Conservation (phyloP, 805 yeast species). For the Suhomyces faveliae region DNA sequence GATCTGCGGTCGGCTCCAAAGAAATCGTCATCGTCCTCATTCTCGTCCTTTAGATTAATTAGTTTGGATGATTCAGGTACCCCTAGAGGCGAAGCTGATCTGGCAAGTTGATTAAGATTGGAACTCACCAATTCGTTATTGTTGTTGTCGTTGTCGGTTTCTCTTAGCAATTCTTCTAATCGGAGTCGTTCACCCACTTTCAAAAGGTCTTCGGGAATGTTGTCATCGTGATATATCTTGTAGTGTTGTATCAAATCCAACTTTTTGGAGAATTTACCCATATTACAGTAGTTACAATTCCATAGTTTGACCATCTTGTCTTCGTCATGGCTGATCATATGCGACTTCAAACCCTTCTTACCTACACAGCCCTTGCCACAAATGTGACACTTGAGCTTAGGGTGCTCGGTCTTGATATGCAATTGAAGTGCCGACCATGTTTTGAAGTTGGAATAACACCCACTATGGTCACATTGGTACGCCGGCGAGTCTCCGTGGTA, state of each 20-base stretch:
- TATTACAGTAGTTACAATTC: conserved; percentile 60
- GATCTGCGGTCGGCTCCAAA: background rate
- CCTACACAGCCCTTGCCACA: conserved; percentile 79
- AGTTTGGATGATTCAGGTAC: background rate
- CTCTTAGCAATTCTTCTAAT: conserved; percentile 21
- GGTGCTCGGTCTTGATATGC: conserved; percentile 73
- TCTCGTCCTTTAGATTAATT: conserved; percentile 7
- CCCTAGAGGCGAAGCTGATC: background rate
- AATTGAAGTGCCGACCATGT: conserved; percentile 72
- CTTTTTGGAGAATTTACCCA: conserved; percentile 52
- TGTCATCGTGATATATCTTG: conserved; percentile 44
- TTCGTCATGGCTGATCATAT: conserved; percentile 66
- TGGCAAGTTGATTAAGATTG: background rate
- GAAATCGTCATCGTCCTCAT: conserved; percentile 6
- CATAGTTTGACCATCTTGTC: conserved; percentile 53
- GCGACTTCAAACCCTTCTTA: conserved; percentile 64
- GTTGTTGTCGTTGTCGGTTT: conserved; percentile 12
- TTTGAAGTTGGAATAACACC: conserved; percentile 58
- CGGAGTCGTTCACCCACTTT: conserved; percentile 21
- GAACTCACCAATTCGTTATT: conserved; percentile 5
- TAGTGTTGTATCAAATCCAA: conserved; percentile 59
- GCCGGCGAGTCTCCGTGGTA: conserved; percentile 58
- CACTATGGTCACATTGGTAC: conserved; percentile 60
- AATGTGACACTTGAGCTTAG: conserved; percentile 57
- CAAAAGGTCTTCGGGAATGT: conserved; percentile 33